These are phyloP conservation scores for Sicyos baderoa DNA, from an alignment of 306 rosid species.

Conservation along the genomic window DNA sequence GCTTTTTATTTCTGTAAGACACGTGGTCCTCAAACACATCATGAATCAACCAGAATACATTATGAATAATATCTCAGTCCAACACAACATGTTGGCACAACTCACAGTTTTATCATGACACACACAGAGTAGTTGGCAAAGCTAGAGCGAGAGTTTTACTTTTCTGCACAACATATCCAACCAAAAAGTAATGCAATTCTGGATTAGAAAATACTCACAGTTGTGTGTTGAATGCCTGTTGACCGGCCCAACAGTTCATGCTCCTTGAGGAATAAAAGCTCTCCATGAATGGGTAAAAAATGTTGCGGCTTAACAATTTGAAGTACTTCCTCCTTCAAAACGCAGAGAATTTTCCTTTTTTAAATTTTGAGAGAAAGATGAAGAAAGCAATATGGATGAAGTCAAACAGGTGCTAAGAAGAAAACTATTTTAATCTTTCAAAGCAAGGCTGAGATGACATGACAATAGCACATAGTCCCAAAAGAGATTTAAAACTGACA, in stretches of 20 bases:
- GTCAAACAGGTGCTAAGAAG: not conserved
- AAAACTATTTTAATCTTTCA: slow-evolving; percentile 5
- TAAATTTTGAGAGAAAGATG: slow-evolving; percentile 16
- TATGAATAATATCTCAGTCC: no score
- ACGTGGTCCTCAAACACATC: not conserved
- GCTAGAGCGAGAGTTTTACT: not conserved
- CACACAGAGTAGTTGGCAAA: no score
- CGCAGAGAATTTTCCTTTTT: slow-evolving; percentile 17
- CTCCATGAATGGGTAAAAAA: slow-evolving; percentile 97
- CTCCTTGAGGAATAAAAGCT: slow-evolving; percentile 89
- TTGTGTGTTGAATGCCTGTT: slow-evolving; percentile 85
- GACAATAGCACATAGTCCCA: no score
- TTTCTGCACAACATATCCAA: slow-evolving; percentile 10
- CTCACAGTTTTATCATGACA: no score
- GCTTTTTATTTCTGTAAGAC: not conserved
- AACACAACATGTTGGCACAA: no score
- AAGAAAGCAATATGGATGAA: slow-evolving; percentile 14
- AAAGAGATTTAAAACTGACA: no score
- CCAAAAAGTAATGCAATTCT: slow-evolving; percentile 16
- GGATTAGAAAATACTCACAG: slow-evolving; percentile 55
- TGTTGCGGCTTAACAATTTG: slow-evolving; percentile 94
- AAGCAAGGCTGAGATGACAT: slow-evolving; percentile 14
- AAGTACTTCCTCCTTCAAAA: slow-evolving; percentile 87
- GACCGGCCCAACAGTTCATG: slow-evolving; percentile 91
- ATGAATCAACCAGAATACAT: not conserved